Conservation (phyloP, 306 rosid species). For the Vicia villosa region DNA sequence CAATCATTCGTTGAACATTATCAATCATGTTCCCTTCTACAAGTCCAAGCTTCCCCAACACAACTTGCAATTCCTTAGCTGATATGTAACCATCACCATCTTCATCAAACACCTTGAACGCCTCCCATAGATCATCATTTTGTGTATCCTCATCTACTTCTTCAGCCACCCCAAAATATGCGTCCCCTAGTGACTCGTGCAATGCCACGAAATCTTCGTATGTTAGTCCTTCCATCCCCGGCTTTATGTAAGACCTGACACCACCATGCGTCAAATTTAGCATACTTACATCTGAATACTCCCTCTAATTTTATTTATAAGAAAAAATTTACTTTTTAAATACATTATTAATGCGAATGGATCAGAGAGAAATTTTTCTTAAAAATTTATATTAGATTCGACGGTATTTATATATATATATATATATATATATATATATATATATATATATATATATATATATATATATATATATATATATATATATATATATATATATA, state of each 20-base stretch:
- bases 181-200: slow-evolving; percentile 62
- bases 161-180: slow-evolving; percentile 43
- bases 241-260: slow-evolving; percentile 41
- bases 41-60: slow-evolving; percentile 69
- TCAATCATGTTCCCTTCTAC: slow-evolving; percentile 65
- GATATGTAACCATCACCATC: slow-evolving; percentile 85
- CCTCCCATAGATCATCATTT: slow-evolving; percentile 77
- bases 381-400: too few species aligned
- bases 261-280: too few species aligned
- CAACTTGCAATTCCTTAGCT: slow-evolving; percentile 73
- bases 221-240: slow-evolving; percentile 56
- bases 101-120: slow-evolving; percentile 89
- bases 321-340: too few species aligned
- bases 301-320: too few species aligned
- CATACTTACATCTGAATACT: too few species aligned
- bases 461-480: too few species aligned
- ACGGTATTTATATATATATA: too few species aligned
- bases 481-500: too few species aligned
- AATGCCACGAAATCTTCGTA: slow-evolving; percentile 63
- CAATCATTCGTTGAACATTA: slow-evolving; percentile 68
- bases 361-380: too few species aligned
- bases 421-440: too few species aligned
- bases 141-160: slow-evolving; percentile 17
- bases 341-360: too few species aligned
- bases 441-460: too few species aligned